phyloP scores from a whole-genome alignment of 2,329 filamentous ascomycete species.

The Arthrobotrys sphaeroides region DNA sequence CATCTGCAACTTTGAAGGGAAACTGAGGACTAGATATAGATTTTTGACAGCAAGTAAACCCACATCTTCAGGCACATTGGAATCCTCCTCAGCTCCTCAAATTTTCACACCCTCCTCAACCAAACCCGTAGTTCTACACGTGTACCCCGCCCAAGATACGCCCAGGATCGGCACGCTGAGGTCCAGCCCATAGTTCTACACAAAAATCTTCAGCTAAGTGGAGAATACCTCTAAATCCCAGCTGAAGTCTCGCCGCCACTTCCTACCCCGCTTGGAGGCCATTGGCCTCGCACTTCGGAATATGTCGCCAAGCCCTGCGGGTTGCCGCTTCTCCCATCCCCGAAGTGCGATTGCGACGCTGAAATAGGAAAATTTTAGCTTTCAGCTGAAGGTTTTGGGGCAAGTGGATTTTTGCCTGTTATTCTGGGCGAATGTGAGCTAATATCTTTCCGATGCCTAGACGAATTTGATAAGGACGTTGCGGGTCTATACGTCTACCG shows the following conservation, averaged over 20 bases:
- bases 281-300: constrained; percentile 19
- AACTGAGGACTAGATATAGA: not conserved
- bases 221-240: not conserved
- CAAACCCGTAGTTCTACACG: no score
- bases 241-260: constrained; percentile 1
- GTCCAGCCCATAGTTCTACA: no score
- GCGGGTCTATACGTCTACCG: no score
- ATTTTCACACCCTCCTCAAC: no score
- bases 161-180: not conserved
- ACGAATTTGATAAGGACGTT: no score
- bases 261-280: not conserved
- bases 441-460: no score
- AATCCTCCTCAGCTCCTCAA: not conserved
- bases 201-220: not conserved
- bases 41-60: no score
- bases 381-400: not conserved
- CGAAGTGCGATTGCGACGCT: not conserved
- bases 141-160: no score
- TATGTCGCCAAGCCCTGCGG: constrained; percentile 14
- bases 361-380: not conserved
- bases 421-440: no score
- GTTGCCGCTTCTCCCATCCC: not conserved
- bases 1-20: not conserved
- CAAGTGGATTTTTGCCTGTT: not conserved
- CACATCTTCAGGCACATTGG: not conserved